Evolutionary conservation across 1,139 yeast genomes (phyloP).

Genomic region (Candida neerlandica): DNA sequence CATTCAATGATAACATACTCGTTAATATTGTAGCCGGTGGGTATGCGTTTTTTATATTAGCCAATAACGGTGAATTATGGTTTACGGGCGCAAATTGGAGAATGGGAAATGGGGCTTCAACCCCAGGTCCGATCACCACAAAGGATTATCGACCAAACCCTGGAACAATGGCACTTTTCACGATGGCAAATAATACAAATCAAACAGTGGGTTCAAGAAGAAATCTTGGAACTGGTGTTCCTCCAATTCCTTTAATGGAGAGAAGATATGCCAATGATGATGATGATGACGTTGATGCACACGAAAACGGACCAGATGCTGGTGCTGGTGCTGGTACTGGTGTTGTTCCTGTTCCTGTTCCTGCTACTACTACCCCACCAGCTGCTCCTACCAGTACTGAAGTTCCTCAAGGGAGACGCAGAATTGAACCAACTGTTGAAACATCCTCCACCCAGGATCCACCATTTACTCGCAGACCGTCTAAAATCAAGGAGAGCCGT

Average conservation of each 20-base stretch:
- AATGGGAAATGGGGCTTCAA: slow-evolving; percentile 10
- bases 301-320: not conserved
- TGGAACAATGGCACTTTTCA: slow-evolving; percentile 21
- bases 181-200: slow-evolving; percentile 9
- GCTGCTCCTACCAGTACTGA: slow-evolving; percentile 17
- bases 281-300: slow-evolving; percentile 4
- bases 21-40: slow-evolving; percentile 69
- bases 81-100: slow-evolving; percentile 57
- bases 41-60: slow-evolving; percentile 62
- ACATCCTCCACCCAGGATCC: not conserved
- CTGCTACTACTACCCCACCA: slow-evolving; percentile 25
- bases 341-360: slow-evolving; percentile 3
- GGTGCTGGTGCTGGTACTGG: too few species aligned
- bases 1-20: slow-evolving; percentile 39
- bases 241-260: slow-evolving; percentile 14
- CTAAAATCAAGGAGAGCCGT: slow-evolving; percentile 27
- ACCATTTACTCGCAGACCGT: slow-evolving; percentile 7
- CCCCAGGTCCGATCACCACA: slow-evolving; percentile 24
- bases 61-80: slow-evolving; percentile 55
- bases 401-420: slow-evolving; percentile 14
- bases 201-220: slow-evolving; percentile 13
- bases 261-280: slow-evolving; percentile 10
- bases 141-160: slow-evolving; percentile 30
- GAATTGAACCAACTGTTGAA: slow-evolving; percentile 10
- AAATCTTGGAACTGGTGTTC: slow-evolving; percentile 11